Evolutionary conservation across 208 protist species (phyloP).

Genomic region (Plasmodiophora brassicae): DNA sequence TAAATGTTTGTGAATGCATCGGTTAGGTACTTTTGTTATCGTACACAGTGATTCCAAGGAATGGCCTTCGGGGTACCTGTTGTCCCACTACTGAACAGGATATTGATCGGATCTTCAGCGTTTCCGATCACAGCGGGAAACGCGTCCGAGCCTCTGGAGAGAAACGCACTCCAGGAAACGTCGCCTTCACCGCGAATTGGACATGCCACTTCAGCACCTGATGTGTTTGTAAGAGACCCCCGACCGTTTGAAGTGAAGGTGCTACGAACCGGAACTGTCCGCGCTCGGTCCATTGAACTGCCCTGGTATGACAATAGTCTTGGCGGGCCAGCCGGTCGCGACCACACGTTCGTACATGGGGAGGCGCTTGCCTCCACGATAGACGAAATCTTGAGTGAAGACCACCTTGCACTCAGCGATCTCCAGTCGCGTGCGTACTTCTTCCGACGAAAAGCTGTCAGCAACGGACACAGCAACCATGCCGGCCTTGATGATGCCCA

Average conservation of each 20-base stretch:
- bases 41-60: conserved; percentile 24
- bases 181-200: not conserved
- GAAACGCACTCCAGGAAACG: not conserved
- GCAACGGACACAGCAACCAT: conserved; percentile 14
- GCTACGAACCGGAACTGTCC: too few relatives aligned
- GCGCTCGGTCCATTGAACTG: too few relatives aligned
- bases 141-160: not conserved
- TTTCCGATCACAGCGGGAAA: not conserved
- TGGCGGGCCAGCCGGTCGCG: not conserved
- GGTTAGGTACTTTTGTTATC: too few relatives aligned
- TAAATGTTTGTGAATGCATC: too few relatives aligned
- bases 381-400: conserved; percentile 29
- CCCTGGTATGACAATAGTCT: not conserved
- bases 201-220: not conserved
- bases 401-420: not conserved
- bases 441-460: conserved; percentile 16
- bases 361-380: not conserved
- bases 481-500: conserved; percentile 33
- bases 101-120: not conserved
- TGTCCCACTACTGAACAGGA: conserved; percentile 12
- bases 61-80: conserved; percentile 21
- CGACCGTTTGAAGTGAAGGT: too few relatives aligned
- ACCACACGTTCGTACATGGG: conserved; percentile 21
- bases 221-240: too few relatives aligned
- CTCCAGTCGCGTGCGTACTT: not conserved